Conservation (phyloP, 2,329 filamentous ascomycete species). For the Alternaria burnsii region DNA sequence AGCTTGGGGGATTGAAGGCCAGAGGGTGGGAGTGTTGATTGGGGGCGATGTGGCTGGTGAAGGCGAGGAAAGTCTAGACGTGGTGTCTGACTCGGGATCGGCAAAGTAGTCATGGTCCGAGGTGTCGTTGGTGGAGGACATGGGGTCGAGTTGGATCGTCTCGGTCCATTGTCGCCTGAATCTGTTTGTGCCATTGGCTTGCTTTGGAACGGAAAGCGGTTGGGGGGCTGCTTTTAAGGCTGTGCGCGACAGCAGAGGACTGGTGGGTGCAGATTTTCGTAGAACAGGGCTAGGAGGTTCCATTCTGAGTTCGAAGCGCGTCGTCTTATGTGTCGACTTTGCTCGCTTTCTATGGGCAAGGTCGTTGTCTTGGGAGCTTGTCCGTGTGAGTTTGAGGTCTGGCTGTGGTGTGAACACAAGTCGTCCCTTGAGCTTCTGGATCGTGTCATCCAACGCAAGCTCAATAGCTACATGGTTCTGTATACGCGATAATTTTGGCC, state of each 20-base stretch:
- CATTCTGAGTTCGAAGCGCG: conserved; percentile 30
- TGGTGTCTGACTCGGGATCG: conserved; percentile 45
- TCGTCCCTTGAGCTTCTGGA: conserved; percentile 71
- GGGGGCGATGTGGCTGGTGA: conserved; percentile 41
- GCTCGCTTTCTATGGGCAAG: conserved; percentile 19
- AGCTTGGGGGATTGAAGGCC: conserved; percentile 36
- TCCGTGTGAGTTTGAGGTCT: conserved; percentile 36
- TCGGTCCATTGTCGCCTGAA: conserved; percentile 9
- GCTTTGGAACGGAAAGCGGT: conserved; percentile 18
- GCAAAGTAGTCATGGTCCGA: conserved; percentile 45
- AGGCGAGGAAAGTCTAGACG: conserved; percentile 44
- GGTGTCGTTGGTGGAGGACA: conserved; percentile 43
- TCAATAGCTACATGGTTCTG: conserved; percentile 90
- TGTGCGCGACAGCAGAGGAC: conserved; percentile 26
- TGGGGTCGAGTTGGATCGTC: conserved; percentile 25
- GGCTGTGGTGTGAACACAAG: conserved; percentile 74
- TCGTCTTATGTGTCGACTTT: conserved; percentile 32
- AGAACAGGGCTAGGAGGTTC: conserved; percentile 31
- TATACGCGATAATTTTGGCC: conserved; percentile 87
- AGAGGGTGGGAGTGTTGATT: conserved; percentile 28
- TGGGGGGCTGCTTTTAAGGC: conserved; percentile 16
- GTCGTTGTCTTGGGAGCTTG: conserved; percentile 39
- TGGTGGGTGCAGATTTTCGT: conserved; percentile 26
- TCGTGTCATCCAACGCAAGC: conserved; percentile 79
- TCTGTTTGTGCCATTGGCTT: conserved; percentile 21